These are phyloP conservation scores for Phytophthora pistaciae DNA, from an alignment of 352 stramenopile species.

Conservation along the genomic window DNA sequence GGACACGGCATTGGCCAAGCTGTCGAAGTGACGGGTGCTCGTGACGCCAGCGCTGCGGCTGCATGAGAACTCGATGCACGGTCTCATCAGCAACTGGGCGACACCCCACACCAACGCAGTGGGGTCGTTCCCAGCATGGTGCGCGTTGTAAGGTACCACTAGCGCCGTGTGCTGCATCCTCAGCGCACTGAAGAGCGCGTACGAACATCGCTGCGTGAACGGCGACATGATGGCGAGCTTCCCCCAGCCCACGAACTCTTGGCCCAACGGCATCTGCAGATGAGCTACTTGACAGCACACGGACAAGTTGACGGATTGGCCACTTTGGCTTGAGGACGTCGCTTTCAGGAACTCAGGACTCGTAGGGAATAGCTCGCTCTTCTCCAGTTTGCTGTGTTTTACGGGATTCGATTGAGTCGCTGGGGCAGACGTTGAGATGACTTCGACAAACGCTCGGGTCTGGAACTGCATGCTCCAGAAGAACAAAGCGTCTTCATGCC, in stretches of 20 bases:
- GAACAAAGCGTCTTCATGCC: slow-evolving; percentile 37
- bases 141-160: slow-evolving; percentile 28
- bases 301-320: slow-evolving; percentile 18
- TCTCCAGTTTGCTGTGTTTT: slow-evolving; percentile 27
- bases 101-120: slow-evolving; percentile 31
- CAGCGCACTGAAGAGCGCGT: slow-evolving; percentile 54
- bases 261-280: slow-evolving; percentile 50
- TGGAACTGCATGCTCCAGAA: slow-evolving; percentile 61
- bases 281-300: slow-evolving; percentile 48
- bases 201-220: slow-evolving; percentile 61
- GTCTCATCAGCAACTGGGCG: slow-evolving; percentile 46
- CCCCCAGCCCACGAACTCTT: slow-evolving; percentile 54
- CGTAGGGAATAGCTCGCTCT: slow-evolving; percentile 23
- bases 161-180: slow-evolving; percentile 41
- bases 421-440: neutral
- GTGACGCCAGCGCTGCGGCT: slow-evolving; percentile 6
- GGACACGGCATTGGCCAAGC: slow-evolving; percentile 21
- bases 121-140: slow-evolving; percentile 4
- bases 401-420: slow-evolving; percentile 12
- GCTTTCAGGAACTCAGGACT: slow-evolving; percentile 19
- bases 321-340: neutral
- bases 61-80: slow-evolving; percentile 38
- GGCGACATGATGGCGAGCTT: slow-evolving; percentile 50
- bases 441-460: slow-evolving; percentile 27
- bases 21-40: slow-evolving; percentile 8